Evolutionary conservation across 2,329 filamentous ascomycete species (phyloP).

Genomic region (Stemphylium lycopersici): DNA sequence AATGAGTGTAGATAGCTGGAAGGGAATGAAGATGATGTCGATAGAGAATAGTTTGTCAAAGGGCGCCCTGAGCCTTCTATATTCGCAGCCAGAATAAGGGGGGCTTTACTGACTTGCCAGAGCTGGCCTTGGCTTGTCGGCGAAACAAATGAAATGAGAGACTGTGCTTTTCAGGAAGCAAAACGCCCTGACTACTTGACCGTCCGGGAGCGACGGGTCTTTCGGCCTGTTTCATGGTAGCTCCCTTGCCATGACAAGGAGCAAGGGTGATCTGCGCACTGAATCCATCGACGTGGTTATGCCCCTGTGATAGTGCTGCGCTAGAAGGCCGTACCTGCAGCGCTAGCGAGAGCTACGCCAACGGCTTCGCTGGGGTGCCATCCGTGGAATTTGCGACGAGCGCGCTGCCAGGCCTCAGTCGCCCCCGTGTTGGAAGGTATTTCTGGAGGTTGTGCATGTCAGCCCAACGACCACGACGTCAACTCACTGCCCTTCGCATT

Average conservation of each 20-base stretch:
- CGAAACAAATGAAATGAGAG: conserved; percentile 50
- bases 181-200: conserved; percentile 48
- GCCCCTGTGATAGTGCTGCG: conserved; percentile 21
- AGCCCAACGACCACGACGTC: neutral
- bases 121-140: conserved; percentile 42
- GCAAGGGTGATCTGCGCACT: conserved; percentile 40
- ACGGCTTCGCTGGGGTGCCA: conserved; percentile 27
- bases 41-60: conserved; percentile 28
- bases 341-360: conserved; percentile 22
- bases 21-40: conserved; percentile 32
- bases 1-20: conserved; percentile 35
- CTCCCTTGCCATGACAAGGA: conserved; percentile 36
- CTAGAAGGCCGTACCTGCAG: conserved; percentile 32
- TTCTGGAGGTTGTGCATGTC: too few relatives aligned
- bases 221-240: conserved; percentile 47
- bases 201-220: conserved; percentile 48
- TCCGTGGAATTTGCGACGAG: neutral
- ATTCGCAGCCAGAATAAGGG: conserved; percentile 35
- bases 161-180: conserved; percentile 43
- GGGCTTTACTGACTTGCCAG: conserved; percentile 37
- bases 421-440: too few relatives aligned
- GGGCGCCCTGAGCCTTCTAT: conserved; percentile 44
- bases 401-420: conserved; percentile 7
- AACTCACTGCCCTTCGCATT: neutral
- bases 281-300: conserved; percentile 31